Percentiles rank a stretch among this genome's conserved stretches.
phyloP scores from a whole-genome alignment of 371 early-diverging fungal genomes.

The Syncephalastrum sp. region DNA sequence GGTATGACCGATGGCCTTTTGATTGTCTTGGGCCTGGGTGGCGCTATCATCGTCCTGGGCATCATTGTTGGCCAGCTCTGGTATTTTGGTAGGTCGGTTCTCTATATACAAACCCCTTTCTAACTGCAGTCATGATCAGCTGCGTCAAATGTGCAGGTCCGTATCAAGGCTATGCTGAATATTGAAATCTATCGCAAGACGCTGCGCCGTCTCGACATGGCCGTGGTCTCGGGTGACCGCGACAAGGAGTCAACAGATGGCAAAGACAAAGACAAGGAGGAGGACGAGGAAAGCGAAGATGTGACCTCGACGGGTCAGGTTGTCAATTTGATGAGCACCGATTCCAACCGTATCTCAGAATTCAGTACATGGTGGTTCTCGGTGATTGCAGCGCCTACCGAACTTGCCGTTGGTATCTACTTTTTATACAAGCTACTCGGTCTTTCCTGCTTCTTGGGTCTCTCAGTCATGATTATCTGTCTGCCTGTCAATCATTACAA shows the following conservation, averaged over 20 bases:
- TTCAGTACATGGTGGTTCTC: conserved; percentile 55
- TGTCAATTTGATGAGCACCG: conserved; percentile 87
- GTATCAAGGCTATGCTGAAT: conserved; percentile 50
- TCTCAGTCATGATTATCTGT: conserved; percentile 54
- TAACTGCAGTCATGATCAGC: conserved; percentile 13
- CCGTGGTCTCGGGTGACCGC: conserved; percentile 22
- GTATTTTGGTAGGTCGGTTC: conserved; percentile 41
- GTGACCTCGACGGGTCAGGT: conserved; percentile 68
- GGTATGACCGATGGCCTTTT: conserved; percentile 30
- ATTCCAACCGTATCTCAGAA: conserved; percentile 66
- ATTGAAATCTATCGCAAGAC: conserved; percentile 63
- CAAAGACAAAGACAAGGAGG: conserved; percentile 14
- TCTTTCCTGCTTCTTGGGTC: conserved; percentile 62
- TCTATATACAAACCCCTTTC: neutral
- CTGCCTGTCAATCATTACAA: conserved; percentile 56
- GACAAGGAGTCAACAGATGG: conserved; percentile 8
- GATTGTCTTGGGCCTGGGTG: conserved; percentile 43
- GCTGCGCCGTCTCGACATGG: conserved; percentile 45
- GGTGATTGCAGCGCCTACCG: conserved; percentile 54
- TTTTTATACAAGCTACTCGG: conserved; percentile 68
- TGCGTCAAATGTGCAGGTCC: conserved; percentile 39
- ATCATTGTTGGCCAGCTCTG: conserved; percentile 47
- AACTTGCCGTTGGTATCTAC: conserved; percentile 58
- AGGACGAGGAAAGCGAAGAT: conserved; percentile 29
- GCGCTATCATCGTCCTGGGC: conserved; percentile 35